Evolutionary conservation across 176 grass and related monocot genomes (phyloP).

Genomic region (Secale cereale): DNA sequence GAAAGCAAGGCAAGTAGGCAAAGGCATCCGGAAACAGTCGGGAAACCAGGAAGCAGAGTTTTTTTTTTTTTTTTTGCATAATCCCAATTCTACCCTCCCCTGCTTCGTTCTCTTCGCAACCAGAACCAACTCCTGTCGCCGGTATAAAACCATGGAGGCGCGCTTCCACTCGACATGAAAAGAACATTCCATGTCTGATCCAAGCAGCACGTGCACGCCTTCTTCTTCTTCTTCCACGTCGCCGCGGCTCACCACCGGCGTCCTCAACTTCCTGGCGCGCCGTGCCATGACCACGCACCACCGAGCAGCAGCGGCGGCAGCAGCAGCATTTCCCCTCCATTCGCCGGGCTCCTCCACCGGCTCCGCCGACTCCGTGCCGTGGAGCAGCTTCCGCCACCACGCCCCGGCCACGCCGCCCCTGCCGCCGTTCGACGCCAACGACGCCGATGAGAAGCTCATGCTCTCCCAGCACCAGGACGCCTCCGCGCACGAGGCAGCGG

Average conservation of each 20-base stretch:
- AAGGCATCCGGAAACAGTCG: not conserved
- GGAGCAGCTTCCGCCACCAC: not conserved
- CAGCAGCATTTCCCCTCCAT: not conserved
- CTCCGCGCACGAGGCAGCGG: not conserved
- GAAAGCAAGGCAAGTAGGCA: not conserved
- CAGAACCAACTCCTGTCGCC: not conserved
- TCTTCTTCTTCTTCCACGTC: not conserved
- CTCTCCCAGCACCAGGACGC: not conserved
- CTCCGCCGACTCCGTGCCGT: conserved; percentile 33
- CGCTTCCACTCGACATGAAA: not conserved
- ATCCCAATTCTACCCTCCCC: not conserved
- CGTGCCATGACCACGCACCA: conserved; percentile 24
- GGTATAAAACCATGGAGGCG: conserved; percentile 16
- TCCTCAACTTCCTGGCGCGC: conserved; percentile 1
- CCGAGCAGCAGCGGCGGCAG: not conserved
- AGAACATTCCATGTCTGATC: not conserved
- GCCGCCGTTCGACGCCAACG: conserved; percentile 27
- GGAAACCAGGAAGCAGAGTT: not conserved
- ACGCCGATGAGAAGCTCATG: conserved; percentile 40
- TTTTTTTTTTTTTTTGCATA: not conserved
- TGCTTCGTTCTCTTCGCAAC: no score
- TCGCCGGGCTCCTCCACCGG: conserved; percentile 42
- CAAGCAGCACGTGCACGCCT: not conserved
- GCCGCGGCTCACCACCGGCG: not conserved
- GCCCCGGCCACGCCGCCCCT: not conserved